These are phyloP conservation scores for Pogostemon cablin DNA, from an alignment of 257 asterid species.

Conservation along the genomic window DNA sequence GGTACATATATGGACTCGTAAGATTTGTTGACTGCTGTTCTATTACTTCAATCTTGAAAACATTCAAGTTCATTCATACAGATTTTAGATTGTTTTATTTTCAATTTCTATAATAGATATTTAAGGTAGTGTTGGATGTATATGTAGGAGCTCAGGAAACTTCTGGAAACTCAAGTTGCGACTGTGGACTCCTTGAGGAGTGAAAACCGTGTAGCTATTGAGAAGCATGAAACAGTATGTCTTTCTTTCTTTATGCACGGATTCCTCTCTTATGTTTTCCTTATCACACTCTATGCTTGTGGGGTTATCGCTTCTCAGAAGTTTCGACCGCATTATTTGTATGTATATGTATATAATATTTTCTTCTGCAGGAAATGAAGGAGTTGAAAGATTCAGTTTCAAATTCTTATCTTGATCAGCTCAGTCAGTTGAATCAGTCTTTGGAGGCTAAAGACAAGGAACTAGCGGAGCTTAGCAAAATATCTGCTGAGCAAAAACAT, in stretches of 20 bases:
- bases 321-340: neutral
- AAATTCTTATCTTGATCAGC: conserved; percentile 62
- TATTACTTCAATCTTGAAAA: conserved; percentile 14
- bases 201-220: conserved; percentile 64
- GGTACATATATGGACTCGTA: conserved; percentile 47
- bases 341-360: neutral
- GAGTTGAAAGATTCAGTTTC: conserved; percentile 73
- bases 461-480: conserved; percentile 54
- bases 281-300: conserved; percentile 3
- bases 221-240: conserved; percentile 77
- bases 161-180: conserved; percentile 76
- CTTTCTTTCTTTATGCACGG: conserved; percentile 30
- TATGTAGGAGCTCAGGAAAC: conserved; percentile 86
- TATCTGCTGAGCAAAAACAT: conserved; percentile 78
- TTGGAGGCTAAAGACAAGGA: conserved; percentile 75
- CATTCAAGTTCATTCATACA: conserved; percentile 24
- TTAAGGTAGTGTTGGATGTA: conserved; percentile 29
- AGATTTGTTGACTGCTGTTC: conserved; percentile 5
- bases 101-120: conserved; percentile 1
- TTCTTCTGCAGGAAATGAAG: conserved; percentile 67
- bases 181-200: conserved; percentile 62
- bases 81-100: neutral
- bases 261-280: conserved; percentile 15
- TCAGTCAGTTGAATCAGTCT: conserved; percentile 57
- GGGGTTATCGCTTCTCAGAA: neutral